Base-by-base conservation (phyloP, 202 grass and related monocot species). In the Setaria italica region DNA sequence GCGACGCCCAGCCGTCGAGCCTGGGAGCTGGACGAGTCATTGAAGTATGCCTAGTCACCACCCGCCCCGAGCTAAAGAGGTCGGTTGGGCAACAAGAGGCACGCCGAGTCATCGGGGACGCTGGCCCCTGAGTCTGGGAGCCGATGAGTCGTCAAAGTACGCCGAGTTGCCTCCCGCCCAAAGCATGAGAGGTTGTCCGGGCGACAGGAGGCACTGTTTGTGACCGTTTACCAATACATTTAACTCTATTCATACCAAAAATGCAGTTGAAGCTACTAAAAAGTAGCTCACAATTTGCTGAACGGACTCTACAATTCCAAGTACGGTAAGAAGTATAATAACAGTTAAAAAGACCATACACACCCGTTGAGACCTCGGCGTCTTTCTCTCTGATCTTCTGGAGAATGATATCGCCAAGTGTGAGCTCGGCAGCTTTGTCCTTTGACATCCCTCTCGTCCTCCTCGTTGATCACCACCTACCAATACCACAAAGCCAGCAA, bases 381-480 rank as follows among this genome's bases (percentile, higher is more conserved):
- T 96, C 93, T 89, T 95, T 99, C 55, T 96, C 82, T 54, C 85
- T 94, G 25, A 99, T 99, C 67, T 85, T 99, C 82, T 95, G 90
- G 79, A 95, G 83, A 46, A 99, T 99, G 57, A 96, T 82, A 87
- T 99, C 93, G 5, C 88, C 91, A 35, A 96, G 83, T 0, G 93
- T 92, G 45, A 51, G 88, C 56, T 90, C 88, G 5, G 82, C 88
- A 7, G 84, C 79, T 21, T 85, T 85, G 74, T 88, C 92, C 71
- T 87, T 88, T 0, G 84, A 77, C 90, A 94, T 92, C 90, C 88
- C 54, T 94, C 88, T 99, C 90, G 14, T 99, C 93, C 60, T 95
- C 91, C 76, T 96, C 91, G 7, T 99, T 80, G 41, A 96, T 99
- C 75, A 92, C 91, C 76, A 92, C 74, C 96, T 99, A 79, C 30